Base-by-base conservation (phyloP, 805 yeast species). In the Candida fluviatilis region DNA sequence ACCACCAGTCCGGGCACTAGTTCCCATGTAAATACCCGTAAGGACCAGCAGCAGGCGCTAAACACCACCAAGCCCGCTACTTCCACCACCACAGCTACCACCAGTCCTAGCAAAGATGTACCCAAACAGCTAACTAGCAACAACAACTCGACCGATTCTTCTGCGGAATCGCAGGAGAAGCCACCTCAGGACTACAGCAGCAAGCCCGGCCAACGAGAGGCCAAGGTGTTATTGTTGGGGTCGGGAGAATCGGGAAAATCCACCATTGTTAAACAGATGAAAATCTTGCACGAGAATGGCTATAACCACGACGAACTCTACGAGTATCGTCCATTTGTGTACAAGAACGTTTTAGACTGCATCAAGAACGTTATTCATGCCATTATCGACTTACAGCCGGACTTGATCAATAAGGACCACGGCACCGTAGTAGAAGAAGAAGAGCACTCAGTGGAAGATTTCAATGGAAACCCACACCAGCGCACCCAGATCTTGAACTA, bases 231-330 rank as follows among this genome's bases (percentile, higher is more conserved):
- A 26, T 67, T 90, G 24, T 62, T 84, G 35, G 93, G 99, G 4
- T 84, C 96, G 0, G 99, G 98, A 12, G 95, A 84, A 54, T 72
- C 82, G 44, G 95, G 95, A 4, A 85, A 84, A 54, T 80, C 89
- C 5, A 84, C 95, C 13, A 79, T 84, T 37, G 76, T 85, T 37
- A 85, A 84, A 57, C 95, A 84, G 58, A 85, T 85, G 79, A 84
- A 83, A 54, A 83, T 83, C 41, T 65, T 83, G 35, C 87, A 84
- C 54, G 84, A 82, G 53, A 70, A 78, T 48, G 90, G 90, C 6
- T 84, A 79, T 54, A 60, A 80, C 37, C 65, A 80, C 58, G 81
- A 82, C 34, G 97, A 89, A 56, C 60, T 83, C 18, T 64, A 69
- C 38, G 87, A 84, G 48, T 85, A 84, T 60, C 79, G 79, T 54